phyloP scores from a whole-genome alignment of 2,329 filamentous ascomycete species.

The Alternaria arbusti region DNA sequence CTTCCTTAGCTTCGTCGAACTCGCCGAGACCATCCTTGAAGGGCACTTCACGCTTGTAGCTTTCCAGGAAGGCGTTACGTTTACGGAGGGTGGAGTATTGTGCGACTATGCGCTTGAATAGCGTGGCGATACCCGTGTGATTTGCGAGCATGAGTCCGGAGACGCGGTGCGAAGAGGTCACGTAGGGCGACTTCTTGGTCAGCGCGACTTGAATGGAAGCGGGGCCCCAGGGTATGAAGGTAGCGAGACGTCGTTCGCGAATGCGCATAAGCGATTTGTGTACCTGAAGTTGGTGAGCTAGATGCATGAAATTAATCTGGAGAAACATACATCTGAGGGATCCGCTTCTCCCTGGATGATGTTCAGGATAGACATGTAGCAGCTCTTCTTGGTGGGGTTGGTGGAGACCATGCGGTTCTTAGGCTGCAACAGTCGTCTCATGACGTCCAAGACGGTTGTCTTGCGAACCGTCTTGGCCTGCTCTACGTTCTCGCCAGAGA shows the following conservation, averaged over 20 bases:
- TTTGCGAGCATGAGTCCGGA: conserved; percentile 98
- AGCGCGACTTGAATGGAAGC: conserved; percentile 97
- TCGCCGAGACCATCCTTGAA: conserved; percentile 91
- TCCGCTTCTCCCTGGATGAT: conserved; percentile 99
- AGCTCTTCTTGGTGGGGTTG: conserved; percentile 92
- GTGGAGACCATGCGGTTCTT: conserved; percentile 99
- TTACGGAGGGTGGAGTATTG: conserved; percentile 96
- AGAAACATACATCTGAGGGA: conserved; percentile 76
- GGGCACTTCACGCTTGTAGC: conserved; percentile 93
- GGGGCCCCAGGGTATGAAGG: conserved; percentile 98
- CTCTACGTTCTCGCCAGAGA: conserved; percentile 94
- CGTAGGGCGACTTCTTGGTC: conserved; percentile 95
- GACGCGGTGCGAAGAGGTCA: conserved; percentile 91
- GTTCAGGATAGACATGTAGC: conserved; percentile 98
- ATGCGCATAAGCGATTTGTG: conserved; percentile 98
- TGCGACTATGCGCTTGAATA: conserved; percentile 91
- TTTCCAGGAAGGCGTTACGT: conserved; percentile 94
- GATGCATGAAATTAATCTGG: not conserved
- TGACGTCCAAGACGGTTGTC: conserved; percentile 96
- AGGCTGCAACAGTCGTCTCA: conserved; percentile 91
- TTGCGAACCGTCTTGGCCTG: conserved; percentile 98
- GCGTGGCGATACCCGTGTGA: conserved; percentile 94
- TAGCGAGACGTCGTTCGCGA: conserved; percentile 88
- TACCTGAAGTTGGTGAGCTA: conserved; percentile 56
- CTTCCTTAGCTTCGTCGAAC: conserved; percentile 92